Evolutionary conservation across 2,329 filamentous ascomycete genomes (phyloP).

Genomic region (Calycina marina): DNA sequence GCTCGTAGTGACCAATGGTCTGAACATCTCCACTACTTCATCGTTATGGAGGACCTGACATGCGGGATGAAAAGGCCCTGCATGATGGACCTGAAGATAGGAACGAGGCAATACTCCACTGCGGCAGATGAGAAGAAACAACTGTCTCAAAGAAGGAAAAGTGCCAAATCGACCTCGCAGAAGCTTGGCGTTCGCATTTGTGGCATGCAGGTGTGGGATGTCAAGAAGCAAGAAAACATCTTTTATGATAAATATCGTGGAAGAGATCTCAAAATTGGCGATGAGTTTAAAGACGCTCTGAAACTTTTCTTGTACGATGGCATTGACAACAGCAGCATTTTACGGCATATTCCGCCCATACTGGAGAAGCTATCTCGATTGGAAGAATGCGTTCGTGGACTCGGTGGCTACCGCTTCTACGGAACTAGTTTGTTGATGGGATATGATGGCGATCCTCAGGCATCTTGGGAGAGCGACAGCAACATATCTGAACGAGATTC

Average conservation of each 20-base stretch:
- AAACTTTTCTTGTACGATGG: conserved; percentile 88
- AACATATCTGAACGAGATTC: conserved; percentile 25
- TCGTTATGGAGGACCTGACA: conserved; percentile 86
- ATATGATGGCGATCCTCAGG: conserved; percentile 70
- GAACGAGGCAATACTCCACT: conserved; percentile 88
- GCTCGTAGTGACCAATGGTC: conserved; percentile 49
- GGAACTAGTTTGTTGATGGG: conserved; percentile 89
- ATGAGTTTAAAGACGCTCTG: conserved; percentile 77
- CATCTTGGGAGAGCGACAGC: conserved; percentile 30
- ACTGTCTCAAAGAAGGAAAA: conserved; percentile 84
- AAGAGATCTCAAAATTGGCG: conserved; percentile 70
- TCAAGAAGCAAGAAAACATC: conserved; percentile 66
- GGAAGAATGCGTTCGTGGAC: conserved; percentile 64
- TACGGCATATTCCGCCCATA: conserved; percentile 76
- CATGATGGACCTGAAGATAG: conserved; percentile 98
- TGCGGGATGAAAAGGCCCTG: conserved; percentile 93
- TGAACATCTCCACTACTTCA: conserved; percentile 74
- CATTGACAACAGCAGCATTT: conserved; percentile 62
- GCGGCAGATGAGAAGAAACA: conserved; percentile 88
- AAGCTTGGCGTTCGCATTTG: conserved; percentile 88
- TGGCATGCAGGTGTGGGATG: conserved; percentile 93
- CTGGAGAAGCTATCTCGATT: conserved; percentile 71
- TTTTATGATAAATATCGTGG: conserved; percentile 99
- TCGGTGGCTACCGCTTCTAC: conserved; percentile 87
- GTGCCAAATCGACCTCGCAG: conserved; percentile 78